A percentile compares a stretch with the other conserved stretches of the same genome.
These are phyloP conservation scores for Aquilaria malaccensis DNA, from an alignment of 345 rosid genomes.

Conservation along the genomic window DNA sequence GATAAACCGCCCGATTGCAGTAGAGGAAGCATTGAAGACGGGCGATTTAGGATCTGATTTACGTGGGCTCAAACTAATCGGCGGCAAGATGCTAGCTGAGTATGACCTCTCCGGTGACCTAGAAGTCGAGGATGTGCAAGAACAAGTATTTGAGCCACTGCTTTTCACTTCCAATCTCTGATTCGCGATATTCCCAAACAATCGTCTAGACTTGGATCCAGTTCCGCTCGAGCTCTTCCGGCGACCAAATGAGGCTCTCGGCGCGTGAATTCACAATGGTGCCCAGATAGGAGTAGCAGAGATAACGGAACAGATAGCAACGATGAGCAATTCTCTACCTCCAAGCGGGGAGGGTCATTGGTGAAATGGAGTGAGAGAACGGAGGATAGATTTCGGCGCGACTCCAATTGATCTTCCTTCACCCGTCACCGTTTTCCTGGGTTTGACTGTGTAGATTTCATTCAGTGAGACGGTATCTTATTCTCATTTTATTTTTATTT, in stretches of 20 bases:
- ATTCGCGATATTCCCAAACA: constrained; percentile 24
- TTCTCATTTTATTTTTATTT: too few species aligned
- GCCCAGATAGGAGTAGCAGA: constrained; percentile 58
- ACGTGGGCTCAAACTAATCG: constrained; percentile 52
- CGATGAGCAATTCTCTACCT: constrained; percentile 28
- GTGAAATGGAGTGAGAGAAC: too few species aligned
- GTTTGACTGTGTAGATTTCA: too few species aligned
- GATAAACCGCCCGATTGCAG: constrained; percentile 14
- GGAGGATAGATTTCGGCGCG: too few species aligned
- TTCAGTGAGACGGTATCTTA: too few species aligned
- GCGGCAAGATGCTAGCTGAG: constrained; percentile 73
- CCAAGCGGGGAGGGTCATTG: too few species aligned
- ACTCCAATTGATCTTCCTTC: too few species aligned
- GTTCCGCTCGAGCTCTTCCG: constrained; percentile 43
- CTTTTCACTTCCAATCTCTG: constrained; percentile 32
- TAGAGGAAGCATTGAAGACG: constrained; percentile 9
- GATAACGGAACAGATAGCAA: constrained; percentile 40
- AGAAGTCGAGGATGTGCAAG: constrained; percentile 63
- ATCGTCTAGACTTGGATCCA: constrained; percentile 63
- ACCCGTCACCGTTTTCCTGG: too few species aligned
- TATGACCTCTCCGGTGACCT: constrained; percentile 72
- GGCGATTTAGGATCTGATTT: constrained; percentile 56
- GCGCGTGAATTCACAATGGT: constrained; percentile 64
- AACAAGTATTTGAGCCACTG: constrained; percentile 44
- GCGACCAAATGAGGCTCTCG: constrained; percentile 66